These are phyloP conservation scores for Leishmania tropica DNA, from an alignment of 208 protist species.

Conservation along the genomic window DNA sequence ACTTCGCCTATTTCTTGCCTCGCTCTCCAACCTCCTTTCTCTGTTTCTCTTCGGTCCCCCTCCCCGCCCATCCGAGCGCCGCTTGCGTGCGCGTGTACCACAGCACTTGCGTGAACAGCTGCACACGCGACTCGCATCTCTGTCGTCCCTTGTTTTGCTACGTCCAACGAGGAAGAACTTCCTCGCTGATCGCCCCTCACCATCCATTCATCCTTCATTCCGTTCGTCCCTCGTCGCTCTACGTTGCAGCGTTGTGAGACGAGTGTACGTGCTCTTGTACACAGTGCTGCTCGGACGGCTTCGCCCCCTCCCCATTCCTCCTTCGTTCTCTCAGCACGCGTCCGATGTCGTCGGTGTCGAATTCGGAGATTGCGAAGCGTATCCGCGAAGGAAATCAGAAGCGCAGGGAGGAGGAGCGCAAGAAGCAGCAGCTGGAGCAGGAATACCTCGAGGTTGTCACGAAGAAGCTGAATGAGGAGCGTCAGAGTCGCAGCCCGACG, in stretches of 20 bases:
- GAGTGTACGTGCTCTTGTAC: neutral
- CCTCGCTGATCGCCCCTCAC: neutral
- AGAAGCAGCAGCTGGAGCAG: conserved; percentile 59
- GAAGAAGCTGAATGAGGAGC: conserved; percentile 29
- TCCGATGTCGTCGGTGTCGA: conserved; percentile 17
- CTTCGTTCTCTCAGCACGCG: neutral
- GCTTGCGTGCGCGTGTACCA: neutral
- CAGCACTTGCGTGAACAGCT: neutral
- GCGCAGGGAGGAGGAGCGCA: conserved; percentile 57
- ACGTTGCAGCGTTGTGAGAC: neutral
- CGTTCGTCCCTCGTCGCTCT: neutral
- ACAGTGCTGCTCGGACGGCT: neutral
- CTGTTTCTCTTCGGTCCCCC: neutral
- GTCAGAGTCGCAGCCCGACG: conserved; percentile 18
- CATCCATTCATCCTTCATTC: neutral
- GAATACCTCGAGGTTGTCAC: conserved; percentile 55
- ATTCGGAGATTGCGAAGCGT: conserved; percentile 50
- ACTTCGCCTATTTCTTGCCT: neutral
- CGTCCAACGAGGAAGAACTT: neutral
- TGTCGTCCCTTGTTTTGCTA: neutral
- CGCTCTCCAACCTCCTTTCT: neutral
- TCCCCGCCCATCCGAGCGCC: neutral
- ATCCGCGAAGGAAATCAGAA: conserved; percentile 66
- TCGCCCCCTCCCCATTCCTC: neutral
- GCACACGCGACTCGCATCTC: neutral